Evolutionary conservation across 192 early-diverging fungal genomes (phyloP), one percentile per base, ranked within the genome.

Genomic region (Entomortierella chlamydospora): DNA sequence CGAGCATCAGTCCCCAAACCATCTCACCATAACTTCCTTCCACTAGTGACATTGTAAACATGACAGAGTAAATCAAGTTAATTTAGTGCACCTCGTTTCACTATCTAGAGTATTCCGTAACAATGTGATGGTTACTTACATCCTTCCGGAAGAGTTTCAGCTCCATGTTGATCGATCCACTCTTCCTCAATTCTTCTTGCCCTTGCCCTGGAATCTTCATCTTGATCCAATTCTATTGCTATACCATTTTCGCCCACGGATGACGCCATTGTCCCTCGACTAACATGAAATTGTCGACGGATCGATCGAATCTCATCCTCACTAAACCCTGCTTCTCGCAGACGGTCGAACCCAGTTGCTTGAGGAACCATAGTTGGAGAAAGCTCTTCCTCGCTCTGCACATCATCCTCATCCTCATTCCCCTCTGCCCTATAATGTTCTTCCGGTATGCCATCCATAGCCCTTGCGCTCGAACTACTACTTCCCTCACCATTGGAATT

Each of bases 261-360:
- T 6, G 74, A 49, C 18, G 55, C 61, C 17, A 58, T 8, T 23
- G 74, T 86, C 15, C 86, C 88, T 29, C 82, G 83, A 28, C 84
- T 72, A 20, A 79, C 80, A 79, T 89, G 88, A 34, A 89, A 89
- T 49, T 89, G 86, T 28, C 77, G 59, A 4, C 88, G 82, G 25
- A 89, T 83, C 33, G 83, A 83, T 29, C 70, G 68, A 52, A 89
- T 84, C 51, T 89, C 88, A 29, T 87, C 82, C n/a, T 87, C 88
- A 12, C 84, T 84, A 39, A 89, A 89, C 2, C 88, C 88, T 30
- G 84, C 82, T 49, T 87, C 88, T 55, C 84, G 71, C 31, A 89
- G 51, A n/a, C 88, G 82, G 65, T 89, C 88, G 51, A 89, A 89
- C 6, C 88, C 88, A 52, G 69, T 84, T 12, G 82, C 56, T 28